phyloP scores from a whole-genome alignment of 495 filamentous ascomycete genomes.

The Chaetomium tenue region DNA sequence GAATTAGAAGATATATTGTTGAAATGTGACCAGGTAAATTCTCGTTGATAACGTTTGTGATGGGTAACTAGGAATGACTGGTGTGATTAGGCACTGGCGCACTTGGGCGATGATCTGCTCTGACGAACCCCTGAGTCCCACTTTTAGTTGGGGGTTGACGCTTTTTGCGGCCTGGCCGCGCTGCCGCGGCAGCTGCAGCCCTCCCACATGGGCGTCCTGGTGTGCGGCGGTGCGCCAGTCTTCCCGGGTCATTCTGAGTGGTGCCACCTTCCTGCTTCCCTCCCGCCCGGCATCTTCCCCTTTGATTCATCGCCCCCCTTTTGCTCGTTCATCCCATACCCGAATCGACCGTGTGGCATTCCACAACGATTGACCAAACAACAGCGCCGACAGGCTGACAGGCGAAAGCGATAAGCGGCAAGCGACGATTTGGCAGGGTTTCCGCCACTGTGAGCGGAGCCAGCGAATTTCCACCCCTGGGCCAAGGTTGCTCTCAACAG shows the following conservation, averaged over 20 bases:
- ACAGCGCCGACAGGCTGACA: not conserved
- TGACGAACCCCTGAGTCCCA: conserved; percentile 14
- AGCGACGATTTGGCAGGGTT: not conserved
- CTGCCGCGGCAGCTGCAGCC: conserved; percentile 8
- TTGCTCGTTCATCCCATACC: not conserved
- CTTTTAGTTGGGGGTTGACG: conserved; percentile 8
- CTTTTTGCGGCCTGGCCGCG: not conserved
- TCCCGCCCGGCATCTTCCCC: not conserved
- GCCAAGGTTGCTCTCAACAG: not conserved
- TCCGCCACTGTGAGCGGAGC: not conserved
- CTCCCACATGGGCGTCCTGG: conserved; percentile 15
- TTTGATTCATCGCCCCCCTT: not conserved
- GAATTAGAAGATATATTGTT: no score
- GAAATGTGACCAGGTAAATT: no score
- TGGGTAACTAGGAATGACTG: no score
- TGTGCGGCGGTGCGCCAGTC: conserved; percentile 1
- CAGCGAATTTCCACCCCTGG: conserved; percentile 1
- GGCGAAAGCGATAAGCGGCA: not conserved
- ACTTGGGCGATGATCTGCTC: not conserved
- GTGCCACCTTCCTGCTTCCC: conserved; percentile 4
- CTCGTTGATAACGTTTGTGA: no score
- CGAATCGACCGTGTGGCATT: not conserved
- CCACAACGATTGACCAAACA: not conserved
- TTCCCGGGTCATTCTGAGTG: not conserved
- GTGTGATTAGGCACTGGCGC: no score